These are phyloP conservation scores for Rhytidiadelphus loreus DNA, from an alignment of 225 moss, liverwort and hornwort genomes.

Conservation along the genomic window DNA sequence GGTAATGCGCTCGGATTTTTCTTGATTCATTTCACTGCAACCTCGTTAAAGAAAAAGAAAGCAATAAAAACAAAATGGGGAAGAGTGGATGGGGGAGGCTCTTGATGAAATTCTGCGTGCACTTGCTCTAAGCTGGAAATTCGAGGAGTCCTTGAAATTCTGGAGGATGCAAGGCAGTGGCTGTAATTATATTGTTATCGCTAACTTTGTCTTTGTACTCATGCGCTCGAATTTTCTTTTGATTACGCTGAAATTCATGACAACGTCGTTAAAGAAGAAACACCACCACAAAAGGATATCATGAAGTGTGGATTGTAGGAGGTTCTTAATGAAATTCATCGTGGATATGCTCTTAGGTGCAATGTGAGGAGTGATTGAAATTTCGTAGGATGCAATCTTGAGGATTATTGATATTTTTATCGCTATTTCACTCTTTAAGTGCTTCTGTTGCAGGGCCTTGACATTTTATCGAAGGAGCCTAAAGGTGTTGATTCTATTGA, in stretches of 20 bases:
- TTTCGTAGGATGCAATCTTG: neutral
- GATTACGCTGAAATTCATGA: neutral
- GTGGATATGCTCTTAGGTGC: neutral
- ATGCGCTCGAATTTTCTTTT: neutral
- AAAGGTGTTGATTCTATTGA: constrained; percentile 48
- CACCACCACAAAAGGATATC: neutral
- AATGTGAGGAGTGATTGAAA: neutral
- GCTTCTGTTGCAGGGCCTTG: constrained; percentile 67
- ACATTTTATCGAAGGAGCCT: constrained; percentile 87
- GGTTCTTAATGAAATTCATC: neutral
- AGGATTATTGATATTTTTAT: neutral
- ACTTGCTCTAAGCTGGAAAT: neutral
- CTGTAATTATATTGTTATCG: neutral
- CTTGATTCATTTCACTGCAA: neutral
- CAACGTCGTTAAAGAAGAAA: neutral
- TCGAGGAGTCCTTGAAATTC: neutral
- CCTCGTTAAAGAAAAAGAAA: neutral
- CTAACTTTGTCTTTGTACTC: neutral
- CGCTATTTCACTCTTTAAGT: neutral
- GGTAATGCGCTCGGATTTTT: constrained; percentile 16
- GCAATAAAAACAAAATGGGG: neutral
- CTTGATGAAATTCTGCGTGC: neutral
- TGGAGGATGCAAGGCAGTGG: neutral
- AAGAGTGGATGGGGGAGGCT: neutral
- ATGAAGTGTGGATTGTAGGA: neutral